phyloP scores from a whole-genome alignment of 2,329 filamentous ascomycete species.

The Colletotrichum cordylinicola region DNA sequence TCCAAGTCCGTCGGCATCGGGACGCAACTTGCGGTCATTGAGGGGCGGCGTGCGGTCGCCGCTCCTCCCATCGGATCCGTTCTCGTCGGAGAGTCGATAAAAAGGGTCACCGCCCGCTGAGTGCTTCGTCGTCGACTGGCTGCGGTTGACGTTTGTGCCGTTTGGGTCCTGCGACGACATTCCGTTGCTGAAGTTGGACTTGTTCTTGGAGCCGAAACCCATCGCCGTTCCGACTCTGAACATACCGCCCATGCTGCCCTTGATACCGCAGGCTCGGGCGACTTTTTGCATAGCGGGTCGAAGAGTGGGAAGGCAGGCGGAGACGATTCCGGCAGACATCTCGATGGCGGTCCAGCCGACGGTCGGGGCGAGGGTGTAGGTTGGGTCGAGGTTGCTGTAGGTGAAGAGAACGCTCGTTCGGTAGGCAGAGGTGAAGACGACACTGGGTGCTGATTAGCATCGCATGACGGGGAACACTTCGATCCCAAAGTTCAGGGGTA shows the following conservation, averaged over 20 bases:
- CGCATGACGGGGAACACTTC: neutral
- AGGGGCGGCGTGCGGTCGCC: neutral
- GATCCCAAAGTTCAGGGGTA: fast-evolving
- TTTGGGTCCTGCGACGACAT: conserved; percentile 13
- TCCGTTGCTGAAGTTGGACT: conserved; percentile 23
- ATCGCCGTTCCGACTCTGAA: conserved; percentile 24
- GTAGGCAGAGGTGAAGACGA: conserved; percentile 54
- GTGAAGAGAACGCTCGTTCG: conserved; percentile 52
- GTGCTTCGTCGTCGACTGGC: conserved; percentile 4
- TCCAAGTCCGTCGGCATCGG: conserved; percentile 31
- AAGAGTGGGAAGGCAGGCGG: conserved; percentile 58
- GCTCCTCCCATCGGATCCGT: conserved; percentile 27
- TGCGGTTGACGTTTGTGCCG: neutral
- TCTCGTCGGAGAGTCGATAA: conserved; percentile 37
- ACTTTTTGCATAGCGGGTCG: conserved; percentile 47
- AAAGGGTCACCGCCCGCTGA: conserved; percentile 27
- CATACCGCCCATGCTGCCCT: conserved; percentile 36
- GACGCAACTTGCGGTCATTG: conserved; percentile 31
- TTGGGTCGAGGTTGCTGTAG: conserved; percentile 43
- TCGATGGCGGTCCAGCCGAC: conserved; percentile 56
- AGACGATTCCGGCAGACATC: conserved; percentile 55
- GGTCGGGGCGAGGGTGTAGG: conserved; percentile 51
- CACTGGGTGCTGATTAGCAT: conserved; percentile 29
- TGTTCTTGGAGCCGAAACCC: conserved; percentile 29
- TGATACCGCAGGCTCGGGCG: conserved; percentile 45